Evolutionary conservation across 1,139 yeast genomes (phyloP), one percentile per base, ranked within the genome.

Genomic region (Geotrichum restrictum): DNA sequence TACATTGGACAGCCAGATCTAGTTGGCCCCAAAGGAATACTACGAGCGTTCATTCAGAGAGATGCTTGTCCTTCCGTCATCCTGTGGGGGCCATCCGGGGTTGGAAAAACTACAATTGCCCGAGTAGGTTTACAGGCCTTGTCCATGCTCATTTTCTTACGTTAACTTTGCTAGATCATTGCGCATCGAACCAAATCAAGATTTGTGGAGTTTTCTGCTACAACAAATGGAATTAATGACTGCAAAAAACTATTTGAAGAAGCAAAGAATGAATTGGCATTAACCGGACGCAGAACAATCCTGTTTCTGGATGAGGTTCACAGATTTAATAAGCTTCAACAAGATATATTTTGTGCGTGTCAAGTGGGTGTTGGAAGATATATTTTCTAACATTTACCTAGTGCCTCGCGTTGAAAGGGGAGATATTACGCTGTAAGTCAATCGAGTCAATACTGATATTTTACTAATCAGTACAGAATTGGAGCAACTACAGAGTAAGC

Each of bases 11-110:
- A 93, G 67, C 80, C 80, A 51, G 91, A 88, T 66, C 69, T 93
- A 14, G 80, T 93, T 1, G 95, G 95, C 0, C 74, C 77, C 6
- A 72, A 78, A 18, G 98, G 97, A 0, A 70, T 88, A 0, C 69
- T 94, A 14, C 74, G 87, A 42, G 82, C 84, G 46, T 83, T 88
- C 52, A 79, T 93, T 1, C 75, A 76, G 36, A 68, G 78, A 70
- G 58, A 79, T 82, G 53, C 59, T 8, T 62, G 72, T 1, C 98
- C 98, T 0, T 89, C 97, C 0, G 79, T 93, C 73, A 81, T 93
- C 5, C 72, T 93, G 13, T 93, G 98, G 98, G 99, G 99, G 0
- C 87, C 87, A 1, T 95, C 97, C 0, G 98, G 98, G 0, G 93
- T 53, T 1, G 99, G 99, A 0, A 93, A 93, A 65, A 93, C 99